Evolutionary conservation across 2,329 filamentous ascomycete genomes (phyloP).

Genomic region (Blastomyces gilchristii): DNA sequence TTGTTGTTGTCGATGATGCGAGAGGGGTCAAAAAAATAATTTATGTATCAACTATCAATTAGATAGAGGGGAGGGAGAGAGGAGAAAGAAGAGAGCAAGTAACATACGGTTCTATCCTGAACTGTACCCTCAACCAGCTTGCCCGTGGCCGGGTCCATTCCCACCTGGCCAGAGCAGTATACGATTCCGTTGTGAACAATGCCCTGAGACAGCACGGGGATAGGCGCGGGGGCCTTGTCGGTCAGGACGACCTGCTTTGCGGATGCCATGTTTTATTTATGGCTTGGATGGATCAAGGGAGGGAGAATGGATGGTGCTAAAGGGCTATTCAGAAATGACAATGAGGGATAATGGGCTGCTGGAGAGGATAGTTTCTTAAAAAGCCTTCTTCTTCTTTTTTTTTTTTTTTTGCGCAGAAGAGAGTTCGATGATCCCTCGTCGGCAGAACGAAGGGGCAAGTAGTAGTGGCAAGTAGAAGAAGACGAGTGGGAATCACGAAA

Average conservation of each 20-base stretch:
- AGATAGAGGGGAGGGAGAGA: no score
- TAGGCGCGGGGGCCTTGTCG: slow-evolving; percentile 41
- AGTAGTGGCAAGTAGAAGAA: no score
- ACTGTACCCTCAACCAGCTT: slow-evolving; percentile 45
- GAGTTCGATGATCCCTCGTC: neutral
- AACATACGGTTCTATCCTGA: slow-evolving; percentile 14
- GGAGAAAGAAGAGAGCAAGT: neutral
- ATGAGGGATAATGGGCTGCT: neutral
- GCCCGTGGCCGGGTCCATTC: slow-evolving; percentile 46
- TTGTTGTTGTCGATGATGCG: neutral
- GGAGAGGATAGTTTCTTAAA: no score
- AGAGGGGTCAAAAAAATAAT: no score
- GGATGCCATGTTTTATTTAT: slow-evolving; percentile 21
- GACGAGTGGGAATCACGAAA: no score
- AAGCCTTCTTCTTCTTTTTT: no score
- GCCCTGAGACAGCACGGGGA: slow-evolving; percentile 51
- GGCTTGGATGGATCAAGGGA: neutral
- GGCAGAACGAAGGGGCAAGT: neutral
- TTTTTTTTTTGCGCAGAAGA: no score
- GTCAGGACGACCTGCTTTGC: slow-evolving; percentile 36
- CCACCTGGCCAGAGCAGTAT: slow-evolving; percentile 59
- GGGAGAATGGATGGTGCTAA: no score
- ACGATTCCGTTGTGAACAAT: slow-evolving; percentile 55
- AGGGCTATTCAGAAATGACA: neutral
- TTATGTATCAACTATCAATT: no score